Evolutionary conservation across 2,329 filamentous ascomycete species (phyloP), one percentile per base, ranked within the genome.

Genomic region (Colletotrichum lupini): DNA sequence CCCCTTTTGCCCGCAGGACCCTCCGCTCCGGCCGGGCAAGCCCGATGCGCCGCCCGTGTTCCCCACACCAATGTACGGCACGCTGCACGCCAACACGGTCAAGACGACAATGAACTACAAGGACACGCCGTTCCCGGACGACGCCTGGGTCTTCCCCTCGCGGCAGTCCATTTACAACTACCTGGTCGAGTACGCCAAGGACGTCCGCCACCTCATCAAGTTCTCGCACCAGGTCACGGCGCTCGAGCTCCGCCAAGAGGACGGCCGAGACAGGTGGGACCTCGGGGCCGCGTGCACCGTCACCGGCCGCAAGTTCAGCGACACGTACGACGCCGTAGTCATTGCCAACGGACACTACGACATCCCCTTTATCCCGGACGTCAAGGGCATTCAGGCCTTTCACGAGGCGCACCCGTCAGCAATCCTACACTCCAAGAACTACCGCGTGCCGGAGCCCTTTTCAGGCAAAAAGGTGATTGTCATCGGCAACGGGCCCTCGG

Each of bases 21-120:
- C 88, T 68, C 93, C 94, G 5, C 82, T 91, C 70, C 90, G 87
- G 84, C 79, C 81, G 37, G 5, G 12, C 22, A 78, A 79, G 59
- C 76, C 78, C 7, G 76, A 76, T 49, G 61, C 75, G 9, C 79
- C 88, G 1, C 89, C 92, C 6, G 81, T 91, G 2, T 97, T 96
- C 78, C 87, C 94, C n/a, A 94, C 93, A 22, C 93, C 95, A 3
- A 90, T 98, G 83, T 98, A 98, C 81, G 91, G 95, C 60, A 84
- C 88, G 28, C 85, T 98, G 19, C 92, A 98, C 78, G 95, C 95
- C 26, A 98, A 98, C 81, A 95, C 98, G 60, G 94, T 95, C 0
- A 90, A 93, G 72, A 86, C 87, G 0, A 81, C 98, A 65, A 98
- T 98, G 96, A 85, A 87, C 4, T 98, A 92, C 81, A 92, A 92